These are phyloP conservation scores for Austropuccinia psidii DNA, from an alignment of 1,284 basidiomycete genomes.

Conservation along the genomic window DNA sequence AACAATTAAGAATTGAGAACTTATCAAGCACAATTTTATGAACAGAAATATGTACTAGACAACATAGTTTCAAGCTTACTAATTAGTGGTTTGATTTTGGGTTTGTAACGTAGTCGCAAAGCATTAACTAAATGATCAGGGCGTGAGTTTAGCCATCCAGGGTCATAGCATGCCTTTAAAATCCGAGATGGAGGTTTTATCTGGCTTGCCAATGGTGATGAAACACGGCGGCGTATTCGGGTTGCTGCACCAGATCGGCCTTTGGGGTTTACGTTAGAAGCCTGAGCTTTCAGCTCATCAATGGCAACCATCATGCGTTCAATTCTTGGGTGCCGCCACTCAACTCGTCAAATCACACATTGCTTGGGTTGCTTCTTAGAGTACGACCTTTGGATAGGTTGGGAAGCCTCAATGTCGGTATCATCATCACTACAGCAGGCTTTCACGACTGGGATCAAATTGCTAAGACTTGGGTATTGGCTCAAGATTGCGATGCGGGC, in stretches of 20 bases:
- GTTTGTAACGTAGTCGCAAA: background rate
- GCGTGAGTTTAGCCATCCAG: background rate
- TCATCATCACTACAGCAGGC: constrained; percentile 4
- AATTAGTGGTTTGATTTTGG: background rate
- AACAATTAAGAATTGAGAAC: too few relatives aligned
- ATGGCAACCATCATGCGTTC: background rate
- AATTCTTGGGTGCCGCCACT: background rate
- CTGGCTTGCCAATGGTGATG: background rate
- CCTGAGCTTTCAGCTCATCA: background rate
- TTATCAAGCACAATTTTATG: too few relatives aligned
- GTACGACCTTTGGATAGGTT: background rate
- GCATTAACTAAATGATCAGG: background rate
- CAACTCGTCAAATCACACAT: background rate
- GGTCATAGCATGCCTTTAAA: background rate
- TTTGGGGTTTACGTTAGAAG: background rate
- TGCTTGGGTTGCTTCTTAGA: background rate
- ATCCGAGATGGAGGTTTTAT: background rate
- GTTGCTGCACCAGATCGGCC: background rate
- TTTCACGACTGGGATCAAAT: background rate
- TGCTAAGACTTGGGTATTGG: background rate
- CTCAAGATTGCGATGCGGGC: background rate
- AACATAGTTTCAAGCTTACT: background rate
- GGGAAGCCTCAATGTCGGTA: background rate
- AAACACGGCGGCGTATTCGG: background rate
- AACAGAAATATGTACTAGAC: too few relatives aligned